Base-by-base conservation (phyloP, 371 early-diverging fungal species). In the Saksenaea vasiformis region DNA sequence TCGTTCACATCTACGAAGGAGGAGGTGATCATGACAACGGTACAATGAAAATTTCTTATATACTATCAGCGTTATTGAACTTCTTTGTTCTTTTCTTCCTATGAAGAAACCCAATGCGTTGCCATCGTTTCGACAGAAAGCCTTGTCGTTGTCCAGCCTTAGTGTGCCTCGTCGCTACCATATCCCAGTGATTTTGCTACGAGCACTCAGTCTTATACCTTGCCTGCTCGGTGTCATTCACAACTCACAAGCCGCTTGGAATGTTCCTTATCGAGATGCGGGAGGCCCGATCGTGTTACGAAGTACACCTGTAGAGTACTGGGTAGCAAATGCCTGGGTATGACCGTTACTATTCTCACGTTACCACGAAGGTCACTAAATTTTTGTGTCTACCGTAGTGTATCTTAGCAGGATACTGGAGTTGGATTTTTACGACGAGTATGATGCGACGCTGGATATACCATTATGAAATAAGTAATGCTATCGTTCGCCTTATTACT, bases 391-490 rank as follows among this genome's bases (percentile, higher is more conserved):
- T n/a, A n/a, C n/a, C 55, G 11, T 54, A 86, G 86, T 83, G 82
- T 34, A 57, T 77, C 28, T 67, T 86, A 24, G 83, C 84, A 8
- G 85, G 86, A 43, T 79, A 83, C 54, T 87, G 88, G 86, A 85
- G 84, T 57, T 85, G 78, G 69, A 79, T 80, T 57, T 55, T 88
- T 14, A 73, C 84, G 13, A 85, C 79, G 24, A 78, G 80, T 55
- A 78, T 88, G 77, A 81, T 85, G 76, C 76, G 79, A 36, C 80
- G 84, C 37, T 88, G 88, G 88, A 67, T 85, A 28, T 82, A 79
- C 60, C 82, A 80, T 62, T 86, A 86, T 61, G 85, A 88, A 53
- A 76, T 85, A 10, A 82, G 78, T 22, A 83, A 82, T 47, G 83
- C 85, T 43, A 74, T 85, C 44, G 79, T 84, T 54, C 84, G 88